These are phyloP conservation scores for Myxozyma monticola DNA, from an alignment of 805 yeast genomes.

Conservation along the genomic window DNA sequence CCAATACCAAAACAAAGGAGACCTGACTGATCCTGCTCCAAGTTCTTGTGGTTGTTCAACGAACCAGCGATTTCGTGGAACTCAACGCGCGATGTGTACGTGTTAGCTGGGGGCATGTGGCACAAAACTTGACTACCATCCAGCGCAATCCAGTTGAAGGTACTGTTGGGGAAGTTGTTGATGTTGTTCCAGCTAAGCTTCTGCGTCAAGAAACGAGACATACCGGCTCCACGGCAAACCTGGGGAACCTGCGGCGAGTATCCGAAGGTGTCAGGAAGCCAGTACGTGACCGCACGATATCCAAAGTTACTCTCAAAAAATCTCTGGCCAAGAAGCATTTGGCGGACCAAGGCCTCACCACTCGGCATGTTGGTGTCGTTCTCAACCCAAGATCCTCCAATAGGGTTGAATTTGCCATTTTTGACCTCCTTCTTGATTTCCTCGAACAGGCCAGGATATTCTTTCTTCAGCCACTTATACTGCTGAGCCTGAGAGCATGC, in stretches of 20 bases:
- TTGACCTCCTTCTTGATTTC: constrained; percentile 59
- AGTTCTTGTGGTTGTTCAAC: constrained; percentile 75
- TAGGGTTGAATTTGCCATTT: constrained; percentile 76
- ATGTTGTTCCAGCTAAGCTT: constrained; percentile 96
- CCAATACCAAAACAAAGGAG: constrained; percentile 87
- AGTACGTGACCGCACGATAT: constrained; percentile 67
- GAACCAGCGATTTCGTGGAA: constrained; percentile 90
- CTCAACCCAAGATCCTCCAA: constrained; percentile 99
- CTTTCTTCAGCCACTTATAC: constrained; percentile 83
- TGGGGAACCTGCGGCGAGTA: constrained; percentile 95
- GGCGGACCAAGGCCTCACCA: constrained; percentile 88
- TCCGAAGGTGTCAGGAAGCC: constrained; percentile 98
- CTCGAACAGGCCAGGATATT: constrained; percentile 78
- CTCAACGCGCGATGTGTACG: constrained; percentile 90
- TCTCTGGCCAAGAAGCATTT: constrained; percentile 85
- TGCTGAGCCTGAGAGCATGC: constrained; percentile 97
- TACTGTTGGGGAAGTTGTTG: constrained; percentile 81
- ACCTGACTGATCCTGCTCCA: constrained; percentile 77
- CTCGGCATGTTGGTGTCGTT: constrained; percentile 94
- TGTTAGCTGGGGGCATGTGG: constrained; percentile 98
- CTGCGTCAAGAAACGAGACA: constrained; percentile 84
- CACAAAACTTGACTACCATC: constrained; percentile 86
- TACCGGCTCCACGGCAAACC: constrained; percentile 81
- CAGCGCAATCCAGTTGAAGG: constrained; percentile 93
- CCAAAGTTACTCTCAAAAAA: constrained; percentile 82